Percentiles rank a stretch among this genome's conserved stretches.
Evolutionary conservation across 1,139 yeast genomes (phyloP).

Genomic region (Pichia sp.): DNA sequence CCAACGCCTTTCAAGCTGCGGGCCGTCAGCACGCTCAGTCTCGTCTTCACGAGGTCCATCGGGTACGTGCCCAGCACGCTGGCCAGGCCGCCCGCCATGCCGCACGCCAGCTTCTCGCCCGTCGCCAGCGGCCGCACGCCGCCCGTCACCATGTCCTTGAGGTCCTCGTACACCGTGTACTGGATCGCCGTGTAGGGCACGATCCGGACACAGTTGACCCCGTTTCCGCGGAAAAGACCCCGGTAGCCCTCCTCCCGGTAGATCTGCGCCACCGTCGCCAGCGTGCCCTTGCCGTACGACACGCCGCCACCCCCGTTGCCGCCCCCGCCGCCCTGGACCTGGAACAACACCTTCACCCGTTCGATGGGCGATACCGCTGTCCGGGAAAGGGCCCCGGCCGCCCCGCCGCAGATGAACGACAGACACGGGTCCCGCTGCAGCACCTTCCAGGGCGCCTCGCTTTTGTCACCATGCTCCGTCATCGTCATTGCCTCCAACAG

Average conservation of each 20-base stretch:
- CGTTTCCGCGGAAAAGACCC: constrained; percentile 88
- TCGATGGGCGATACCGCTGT: constrained; percentile 95
- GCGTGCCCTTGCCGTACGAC: constrained; percentile 63
- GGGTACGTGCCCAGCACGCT: constrained; percentile 89
- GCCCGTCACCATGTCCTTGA: constrained; percentile 24
- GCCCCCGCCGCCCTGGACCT: constrained; percentile 76
- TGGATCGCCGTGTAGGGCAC: constrained; percentile 96
- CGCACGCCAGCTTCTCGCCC: constrained; percentile 64
- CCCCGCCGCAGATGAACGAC: constrained; percentile 69
- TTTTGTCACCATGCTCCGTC: neutral
- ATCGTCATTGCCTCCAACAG: too few species aligned
- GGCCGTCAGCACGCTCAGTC: constrained; percentile 88
- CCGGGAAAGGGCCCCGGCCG: constrained; percentile 90
- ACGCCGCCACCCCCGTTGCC: constrained; percentile 18
- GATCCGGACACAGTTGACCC: constrained; percentile 81
- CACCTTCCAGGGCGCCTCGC: constrained; percentile 2
- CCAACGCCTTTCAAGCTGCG: constrained; percentile 46
- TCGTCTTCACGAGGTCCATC: constrained; percentile 82
- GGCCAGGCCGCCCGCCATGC: constrained; percentile 75
- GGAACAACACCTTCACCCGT: constrained; percentile 86
- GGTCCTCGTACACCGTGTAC: constrained; percentile 60
- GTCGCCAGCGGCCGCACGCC: constrained; percentile 39
- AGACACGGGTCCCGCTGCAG: constrained; percentile 27
- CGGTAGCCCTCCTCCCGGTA: constrained; percentile 86
- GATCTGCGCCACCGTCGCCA: constrained; percentile 70